Evolutionary conservation across 805 yeast genomes (phyloP), one percentile per base, ranked within the genome.

Genomic region (Wickerhamiella parazyma): DNA sequence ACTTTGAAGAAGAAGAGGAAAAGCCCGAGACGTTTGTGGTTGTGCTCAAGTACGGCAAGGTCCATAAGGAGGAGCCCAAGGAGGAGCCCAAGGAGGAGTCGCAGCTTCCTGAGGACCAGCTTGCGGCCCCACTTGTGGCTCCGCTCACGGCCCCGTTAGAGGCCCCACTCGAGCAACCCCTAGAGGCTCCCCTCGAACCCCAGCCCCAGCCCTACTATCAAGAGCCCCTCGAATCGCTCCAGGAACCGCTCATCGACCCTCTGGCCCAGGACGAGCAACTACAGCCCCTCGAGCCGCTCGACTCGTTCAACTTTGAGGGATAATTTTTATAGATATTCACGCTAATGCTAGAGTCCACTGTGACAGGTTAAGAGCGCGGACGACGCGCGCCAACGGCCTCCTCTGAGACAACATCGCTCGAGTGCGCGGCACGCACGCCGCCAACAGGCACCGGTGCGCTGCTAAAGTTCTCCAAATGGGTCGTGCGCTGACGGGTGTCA

Each of bases 381-480:
- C 61, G 50, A 35, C 63, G 55, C 50, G 53, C 60, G 33, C 49
- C 51, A 11, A 59, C 33, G 11, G 38, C 33, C 14, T 46, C 46
- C 29, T 49, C 39, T 31, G 56, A 59, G 22, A 55, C 34, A 11
- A 50, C 50, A 10, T 48, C 45, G 35, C 52, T 53, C 3, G 54
- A 41, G 44, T 51, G 51, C 36, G 49, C 47, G 18, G 54, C 53
- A 11, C 63, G 52, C 44, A 46, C 45, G 8, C 54, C 45, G 3
- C 53, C 54, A 11, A 42, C 55, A 26, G 62, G 61, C 35, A 59
- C 61, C 4, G 63, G 63, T 38, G 49, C 47, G 22, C 51, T 41
- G 18, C 54, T 42, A 44, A 48, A 49, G 31, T 38, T 52, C 38
- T 48, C 49, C 16, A 28, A 26, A 18, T 37, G 33, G 12, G 51